phyloP scores from a whole-genome alignment of 257 asterid species.

The Ilex aquifolium region DNA sequence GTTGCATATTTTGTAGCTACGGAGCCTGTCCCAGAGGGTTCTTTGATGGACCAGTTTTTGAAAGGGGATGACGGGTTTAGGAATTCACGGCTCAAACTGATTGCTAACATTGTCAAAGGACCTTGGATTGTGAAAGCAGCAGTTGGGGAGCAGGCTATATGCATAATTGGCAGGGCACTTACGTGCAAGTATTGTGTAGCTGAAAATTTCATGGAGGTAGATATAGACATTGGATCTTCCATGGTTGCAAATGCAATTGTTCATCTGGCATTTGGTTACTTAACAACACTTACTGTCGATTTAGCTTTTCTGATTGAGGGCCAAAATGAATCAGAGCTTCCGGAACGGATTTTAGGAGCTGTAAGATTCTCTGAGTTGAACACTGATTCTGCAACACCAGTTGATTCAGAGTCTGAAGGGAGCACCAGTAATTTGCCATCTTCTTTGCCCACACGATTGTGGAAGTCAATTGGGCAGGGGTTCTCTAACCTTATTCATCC shows the following conservation, averaged over 20 bases:
- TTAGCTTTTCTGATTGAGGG: constrained; percentile 84
- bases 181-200: constrained; percentile 47
- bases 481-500: constrained; percentile 40
- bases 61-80: constrained; percentile 52
- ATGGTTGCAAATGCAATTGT: constrained; percentile 76
- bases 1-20: constrained; percentile 56
- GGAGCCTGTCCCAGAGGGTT: constrained; percentile 37
- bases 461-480: constrained; percentile 57
- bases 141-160: constrained; percentile 85
- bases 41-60: constrained; percentile 52
- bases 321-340: constrained; percentile 62
- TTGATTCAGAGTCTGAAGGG: constrained; percentile 38
- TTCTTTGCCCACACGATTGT: constrained; percentile 42
- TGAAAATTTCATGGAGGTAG: constrained; percentile 62
- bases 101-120: constrained; percentile 64
- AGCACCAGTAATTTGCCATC: constrained; percentile 22
- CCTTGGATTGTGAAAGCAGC: constrained; percentile 87
- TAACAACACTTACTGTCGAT: constrained; percentile 55
- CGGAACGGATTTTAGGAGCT: constrained; percentile 76
- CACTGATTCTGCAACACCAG: constrained; percentile 34
- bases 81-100: constrained; percentile 59
- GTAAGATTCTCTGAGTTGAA: constrained; percentile 65
- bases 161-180: constrained; percentile 59
- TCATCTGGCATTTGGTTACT: constrained; percentile 71
- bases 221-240: constrained; percentile 75